Base-by-base conservation (phyloP, 2,329 filamentous ascomycete species). In the Talaromyces amestolkiae region DNA sequence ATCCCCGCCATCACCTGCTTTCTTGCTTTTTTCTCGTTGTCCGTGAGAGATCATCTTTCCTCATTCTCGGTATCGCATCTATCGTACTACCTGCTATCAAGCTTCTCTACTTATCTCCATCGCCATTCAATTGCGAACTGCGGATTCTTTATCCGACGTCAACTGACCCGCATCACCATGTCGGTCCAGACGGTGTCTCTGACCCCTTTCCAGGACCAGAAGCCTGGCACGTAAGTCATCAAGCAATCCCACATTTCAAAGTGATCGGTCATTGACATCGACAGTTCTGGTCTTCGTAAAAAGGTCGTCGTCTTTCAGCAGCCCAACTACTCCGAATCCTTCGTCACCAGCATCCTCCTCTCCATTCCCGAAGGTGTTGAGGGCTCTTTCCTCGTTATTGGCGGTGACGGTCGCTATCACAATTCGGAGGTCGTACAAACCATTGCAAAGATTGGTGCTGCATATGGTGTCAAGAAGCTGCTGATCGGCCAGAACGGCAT, bases 291-390 rank as follows among this genome's bases (percentile, higher is more conserved):
- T 80, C 92, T 99, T 80, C 93, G 95, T 70, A 99, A 99, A 84
- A 98, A 96, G 88, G 95, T 98, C 83, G 93, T 92, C 76, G 91
- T 97, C 78, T 99, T 99, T 85, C 92, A 99, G 81, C 85, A 97
- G 81, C 85, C 89, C 67, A 87, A 99, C 83, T 99, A 99, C 86
- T 93, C 92, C 80, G 95, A 99, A 82, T 89, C 94, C 61, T 99
- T 99, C 79, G 87, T 99, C 72, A 86, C 94, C 70, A 94, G 92
- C 80, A 97, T 97, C 77, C 87, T 99, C 71, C 88, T 96, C 68
- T 97, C 95, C 61, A 99, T 99, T 74, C 95, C 95, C 37, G 95
- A 99, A 80, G 95, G 95, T 69, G 93, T 85, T 63, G 83, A 97
- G 75, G 93, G 88, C 72, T 87, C 92, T 54, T 94, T 92, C 82